Percentiles rank a stretch among this genome's conserved stretches.
These are phyloP conservation scores for Tetracentron sinense DNA, from an alignment of 164 flowering plant genomes.

Conservation along the genomic window DNA sequence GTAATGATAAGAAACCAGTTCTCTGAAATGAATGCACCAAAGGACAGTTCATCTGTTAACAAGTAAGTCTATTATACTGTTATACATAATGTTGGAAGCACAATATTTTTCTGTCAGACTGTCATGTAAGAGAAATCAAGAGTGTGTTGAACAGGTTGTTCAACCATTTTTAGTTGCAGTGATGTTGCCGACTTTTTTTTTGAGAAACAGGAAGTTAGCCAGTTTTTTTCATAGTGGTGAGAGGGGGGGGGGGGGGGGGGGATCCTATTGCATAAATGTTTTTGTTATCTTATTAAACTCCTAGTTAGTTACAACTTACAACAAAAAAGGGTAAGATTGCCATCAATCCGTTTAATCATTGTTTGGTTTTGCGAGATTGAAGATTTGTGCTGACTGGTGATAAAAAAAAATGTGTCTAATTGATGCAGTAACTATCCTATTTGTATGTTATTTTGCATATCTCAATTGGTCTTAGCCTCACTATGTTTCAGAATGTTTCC, in stretches of 20 bases:
- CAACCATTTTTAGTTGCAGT: too few relatives aligned
- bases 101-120: neutral
- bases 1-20: slow-evolving; percentile 92
- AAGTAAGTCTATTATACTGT: slow-evolving; percentile 72
- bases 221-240: too few relatives aligned
- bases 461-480: neutral
- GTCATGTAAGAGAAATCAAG: too few relatives aligned
- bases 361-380: neutral
- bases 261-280: neutral
- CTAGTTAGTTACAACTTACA: too few relatives aligned
- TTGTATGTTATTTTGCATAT: slow-evolving; percentile 1
- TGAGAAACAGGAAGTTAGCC: too few relatives aligned
- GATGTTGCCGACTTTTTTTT: too few relatives aligned
- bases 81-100: neutral
- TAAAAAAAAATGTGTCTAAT: neutral
- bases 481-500: neutral
- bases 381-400: neutral
- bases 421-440: neutral
- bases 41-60: slow-evolving; percentile 76
- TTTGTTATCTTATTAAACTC: neutral
- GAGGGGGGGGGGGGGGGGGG: too few relatives aligned
- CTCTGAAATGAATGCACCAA: slow-evolving; percentile 97
- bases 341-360: neutral
- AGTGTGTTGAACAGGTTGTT: too few relatives aligned
- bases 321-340: neutral